phyloP scores from a whole-genome alignment of 768 basidiomycete genomes.

The Russula virescens region DNA sequence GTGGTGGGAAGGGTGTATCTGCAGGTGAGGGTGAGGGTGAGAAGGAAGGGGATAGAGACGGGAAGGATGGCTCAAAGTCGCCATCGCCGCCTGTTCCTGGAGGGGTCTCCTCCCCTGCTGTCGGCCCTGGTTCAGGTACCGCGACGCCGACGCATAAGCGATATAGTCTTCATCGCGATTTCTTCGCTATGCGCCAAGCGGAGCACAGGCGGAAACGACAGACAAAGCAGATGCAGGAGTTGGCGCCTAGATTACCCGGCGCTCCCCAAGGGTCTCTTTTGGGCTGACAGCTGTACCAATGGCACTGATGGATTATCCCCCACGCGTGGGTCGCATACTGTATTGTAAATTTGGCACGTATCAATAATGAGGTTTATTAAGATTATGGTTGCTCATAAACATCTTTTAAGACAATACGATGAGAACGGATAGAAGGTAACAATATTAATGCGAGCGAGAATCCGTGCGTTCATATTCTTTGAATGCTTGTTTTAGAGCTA shows the following conservation, averaged over 20 bases:
- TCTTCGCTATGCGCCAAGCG: conserved; percentile 71
- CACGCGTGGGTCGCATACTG: background rate
- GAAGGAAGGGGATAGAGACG: conserved; percentile 35
- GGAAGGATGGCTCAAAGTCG: conserved; percentile 31
- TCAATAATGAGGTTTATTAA: background rate
- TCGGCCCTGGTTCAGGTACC: conserved; percentile 5
- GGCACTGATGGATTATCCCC: background rate
- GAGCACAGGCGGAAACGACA: conserved; percentile 72
- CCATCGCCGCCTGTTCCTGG: conserved; percentile 32
- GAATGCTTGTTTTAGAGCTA: too few relatives aligned
- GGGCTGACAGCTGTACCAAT: background rate
- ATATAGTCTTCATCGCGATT: conserved; percentile 76
- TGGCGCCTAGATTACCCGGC: conserved; percentile 66
- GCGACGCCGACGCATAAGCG: conserved; percentile 55
- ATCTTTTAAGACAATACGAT: too few relatives aligned
- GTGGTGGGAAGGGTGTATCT: conserved; percentile 26
- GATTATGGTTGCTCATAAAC: too few relatives aligned
- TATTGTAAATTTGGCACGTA: background rate
- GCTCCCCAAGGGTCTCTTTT: conserved; percentile 28
- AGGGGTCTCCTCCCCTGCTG: conserved; percentile 24
- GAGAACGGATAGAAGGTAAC: too few relatives aligned
- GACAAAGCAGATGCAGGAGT: conserved; percentile 56
- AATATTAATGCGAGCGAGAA: too few relatives aligned
- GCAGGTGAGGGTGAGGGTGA: conserved; percentile 36
- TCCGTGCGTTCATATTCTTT: too few relatives aligned